Conservation (phyloP, 805 yeast genomes). For the Torulaspora franciscae region DNA sequence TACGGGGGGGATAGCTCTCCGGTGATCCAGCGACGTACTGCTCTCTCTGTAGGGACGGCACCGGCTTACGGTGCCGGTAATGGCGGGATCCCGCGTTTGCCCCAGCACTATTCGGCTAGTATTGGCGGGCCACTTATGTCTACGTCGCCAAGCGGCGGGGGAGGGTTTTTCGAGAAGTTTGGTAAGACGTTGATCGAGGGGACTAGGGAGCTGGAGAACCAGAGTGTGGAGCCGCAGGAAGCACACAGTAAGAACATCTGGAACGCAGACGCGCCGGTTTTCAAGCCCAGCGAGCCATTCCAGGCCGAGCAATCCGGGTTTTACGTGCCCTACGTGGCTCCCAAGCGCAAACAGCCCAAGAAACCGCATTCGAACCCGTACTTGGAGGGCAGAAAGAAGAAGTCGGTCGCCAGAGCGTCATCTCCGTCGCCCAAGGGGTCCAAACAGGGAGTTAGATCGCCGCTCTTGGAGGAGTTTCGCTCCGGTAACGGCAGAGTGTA, state of each 20-base stretch:
- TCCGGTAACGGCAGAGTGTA: slow-evolving; percentile 48
- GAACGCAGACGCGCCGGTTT: slow-evolving; percentile 30
- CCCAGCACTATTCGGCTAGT: slow-evolving; percentile 26
- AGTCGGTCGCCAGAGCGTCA: not conserved
- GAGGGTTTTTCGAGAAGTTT: slow-evolving; percentile 34
- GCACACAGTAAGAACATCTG: slow-evolving; percentile 20
- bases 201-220: slow-evolving; percentile 30
- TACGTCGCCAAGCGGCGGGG: slow-evolving; percentile 9
- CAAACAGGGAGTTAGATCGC: slow-evolving; percentile 46
- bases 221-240: slow-evolving; percentile 6
- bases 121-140: slow-evolving; percentile 23
- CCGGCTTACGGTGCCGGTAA: slow-evolving; percentile 20
- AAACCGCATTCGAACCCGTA: slow-evolving; percentile 25
- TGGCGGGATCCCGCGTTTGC: not conserved
- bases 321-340: slow-evolving; percentile 8
- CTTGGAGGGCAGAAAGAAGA: slow-evolving; percentile 14
- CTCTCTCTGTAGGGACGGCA: slow-evolving; percentile 34
- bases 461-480: slow-evolving; percentile 80
- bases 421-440: slow-evolving; percentile 13
- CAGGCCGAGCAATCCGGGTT: slow-evolving; percentile 4
- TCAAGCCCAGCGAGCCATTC: slow-evolving; percentile 21
- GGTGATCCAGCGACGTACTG: slow-evolving; percentile 21
- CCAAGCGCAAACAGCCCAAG: slow-evolving; percentile 8
- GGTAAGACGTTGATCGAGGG: slow-evolving; percentile 36
- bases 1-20: slow-evolving; percentile 18